Percentiles rank a stretch among this genome's conserved stretches.
Conservation (phyloP, 495 filamentous ascomycete species). For the Immersiella caudata region DNA sequence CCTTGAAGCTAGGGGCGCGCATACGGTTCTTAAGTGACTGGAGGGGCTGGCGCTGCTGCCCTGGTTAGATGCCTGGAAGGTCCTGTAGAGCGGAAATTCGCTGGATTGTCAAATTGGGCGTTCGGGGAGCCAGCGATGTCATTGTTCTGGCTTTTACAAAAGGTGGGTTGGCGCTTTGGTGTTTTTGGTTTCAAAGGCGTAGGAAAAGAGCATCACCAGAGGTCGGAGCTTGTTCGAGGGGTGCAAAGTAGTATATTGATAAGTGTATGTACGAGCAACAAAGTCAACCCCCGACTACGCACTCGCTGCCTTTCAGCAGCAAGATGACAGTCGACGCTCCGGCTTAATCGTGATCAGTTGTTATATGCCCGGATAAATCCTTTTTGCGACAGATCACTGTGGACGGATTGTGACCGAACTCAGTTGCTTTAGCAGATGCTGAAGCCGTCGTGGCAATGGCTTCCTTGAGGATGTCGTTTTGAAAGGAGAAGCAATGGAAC, state of each 20-base stretch:
- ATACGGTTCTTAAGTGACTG: constrained; percentile 79
- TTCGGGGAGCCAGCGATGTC: background rate
- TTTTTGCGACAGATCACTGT: constrained; percentile 45
- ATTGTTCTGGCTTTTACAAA: background rate
- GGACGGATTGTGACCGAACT: constrained; percentile 49
- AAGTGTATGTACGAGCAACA: constrained; percentile 66
- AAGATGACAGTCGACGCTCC: constrained; percentile 70
- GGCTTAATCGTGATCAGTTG: constrained; percentile 89
- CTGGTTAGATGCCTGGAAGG: background rate
- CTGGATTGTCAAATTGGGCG: background rate
- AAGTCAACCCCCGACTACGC: constrained; percentile 92
- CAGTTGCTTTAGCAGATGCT: constrained; percentile 50
- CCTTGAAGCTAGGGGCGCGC: constrained; percentile 84
- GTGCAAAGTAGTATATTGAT: background rate
- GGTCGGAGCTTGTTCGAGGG: background rate
- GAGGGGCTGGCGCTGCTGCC: background rate
- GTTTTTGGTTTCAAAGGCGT: background rate
- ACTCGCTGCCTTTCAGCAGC: constrained; percentile 76
- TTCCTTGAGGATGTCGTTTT: background rate
- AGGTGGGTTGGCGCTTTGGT: background rate
- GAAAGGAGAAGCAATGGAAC: background rate
- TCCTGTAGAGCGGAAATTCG: background rate
- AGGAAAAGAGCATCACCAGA: background rate
- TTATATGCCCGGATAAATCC: constrained; percentile 45
- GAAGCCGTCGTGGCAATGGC: constrained; percentile 42